These are phyloP conservation scores for Stephania japonica DNA, from an alignment of 164 flowering plant genomes.

Conservation along the genomic window DNA sequence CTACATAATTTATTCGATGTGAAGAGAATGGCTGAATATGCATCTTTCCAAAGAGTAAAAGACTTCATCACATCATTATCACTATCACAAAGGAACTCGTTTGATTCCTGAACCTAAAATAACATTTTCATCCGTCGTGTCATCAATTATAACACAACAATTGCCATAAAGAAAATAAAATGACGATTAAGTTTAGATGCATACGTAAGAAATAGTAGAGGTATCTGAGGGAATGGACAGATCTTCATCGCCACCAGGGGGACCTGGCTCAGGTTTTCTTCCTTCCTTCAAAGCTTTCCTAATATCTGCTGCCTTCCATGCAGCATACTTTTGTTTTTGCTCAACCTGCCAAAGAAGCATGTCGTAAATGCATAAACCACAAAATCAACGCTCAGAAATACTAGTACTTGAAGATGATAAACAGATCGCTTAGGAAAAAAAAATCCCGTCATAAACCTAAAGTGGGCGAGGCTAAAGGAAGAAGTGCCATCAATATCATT, in stretches of 20 bases:
- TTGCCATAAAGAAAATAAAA: not conserved
- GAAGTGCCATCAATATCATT: not conserved
- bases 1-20: not conserved
- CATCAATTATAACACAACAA: not conserved
- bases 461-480: not conserved
- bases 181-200: conserved; percentile 12
- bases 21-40: not conserved
- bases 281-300: conserved; percentile 98
- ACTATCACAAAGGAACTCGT: not conserved
- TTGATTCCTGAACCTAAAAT: not conserved
- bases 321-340: conserved; percentile 96
- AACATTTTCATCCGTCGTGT: not conserved
- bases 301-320: conserved; percentile 99
- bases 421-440: not conserved
- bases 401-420: not conserved
- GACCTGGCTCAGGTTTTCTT: conserved; percentile 83
- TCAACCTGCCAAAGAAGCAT: conserved; percentile 52
- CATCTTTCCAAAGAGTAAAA: too few species aligned
- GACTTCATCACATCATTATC: not conserved
- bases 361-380: not conserved
- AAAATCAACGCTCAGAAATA: not conserved
- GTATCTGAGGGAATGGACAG: conserved; percentile 38
- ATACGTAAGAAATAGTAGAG: conserved; percentile 46
- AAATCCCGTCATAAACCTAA: not conserved
- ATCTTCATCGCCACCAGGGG: conserved; percentile 74